Percentiles rank a stretch among this genome's conserved stretches.
These are phyloP conservation scores for Moringa oleifera DNA, from an alignment of 345 rosid genomes.

Conservation along the genomic window DNA sequence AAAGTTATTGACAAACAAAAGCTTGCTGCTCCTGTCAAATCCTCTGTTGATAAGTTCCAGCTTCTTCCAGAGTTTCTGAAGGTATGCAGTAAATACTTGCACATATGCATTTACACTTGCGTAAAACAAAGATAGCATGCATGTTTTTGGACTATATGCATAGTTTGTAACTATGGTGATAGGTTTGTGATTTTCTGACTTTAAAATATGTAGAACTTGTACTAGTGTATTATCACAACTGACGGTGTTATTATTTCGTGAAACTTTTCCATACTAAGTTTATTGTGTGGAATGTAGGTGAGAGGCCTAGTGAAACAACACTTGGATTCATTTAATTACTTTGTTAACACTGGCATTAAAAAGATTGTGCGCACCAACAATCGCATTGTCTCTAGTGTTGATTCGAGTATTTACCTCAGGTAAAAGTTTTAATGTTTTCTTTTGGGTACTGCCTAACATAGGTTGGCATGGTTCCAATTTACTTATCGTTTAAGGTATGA, in stretches of 20 bases:
- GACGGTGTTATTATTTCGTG: neutral
- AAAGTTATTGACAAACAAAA: conserved; percentile 13
- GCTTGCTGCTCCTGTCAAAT: conserved; percentile 29
- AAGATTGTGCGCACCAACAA: conserved; percentile 83
- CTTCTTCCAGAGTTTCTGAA: conserved; percentile 34
- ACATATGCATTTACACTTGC: too few relatives aligned
- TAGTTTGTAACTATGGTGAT: too few relatives aligned
- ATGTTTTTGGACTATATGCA: too few relatives aligned
- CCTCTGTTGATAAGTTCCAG: conserved; percentile 18
- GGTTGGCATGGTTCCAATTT: too few relatives aligned
- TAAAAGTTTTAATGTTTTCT: conserved; percentile 4
- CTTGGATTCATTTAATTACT: conserved; percentile 83
- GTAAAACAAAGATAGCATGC: too few relatives aligned
- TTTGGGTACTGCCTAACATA: too few relatives aligned
- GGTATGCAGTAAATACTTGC: conserved; percentile 16
- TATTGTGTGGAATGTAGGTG: conserved; percentile 36
- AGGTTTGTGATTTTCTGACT: conserved; percentile 4
- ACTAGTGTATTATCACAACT: neutral
- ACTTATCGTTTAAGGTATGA: neutral
- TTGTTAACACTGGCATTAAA: conserved; percentile 64
- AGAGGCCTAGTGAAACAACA: conserved; percentile 96
- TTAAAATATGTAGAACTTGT: neutral
- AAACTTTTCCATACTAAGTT: too few relatives aligned
- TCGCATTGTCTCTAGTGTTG: conserved; percentile 37
- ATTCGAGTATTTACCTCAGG: conserved; percentile 63